Conservation (phyloP, 2,329 filamentous ascomycete species). For the Botrytis medusae region DNA sequence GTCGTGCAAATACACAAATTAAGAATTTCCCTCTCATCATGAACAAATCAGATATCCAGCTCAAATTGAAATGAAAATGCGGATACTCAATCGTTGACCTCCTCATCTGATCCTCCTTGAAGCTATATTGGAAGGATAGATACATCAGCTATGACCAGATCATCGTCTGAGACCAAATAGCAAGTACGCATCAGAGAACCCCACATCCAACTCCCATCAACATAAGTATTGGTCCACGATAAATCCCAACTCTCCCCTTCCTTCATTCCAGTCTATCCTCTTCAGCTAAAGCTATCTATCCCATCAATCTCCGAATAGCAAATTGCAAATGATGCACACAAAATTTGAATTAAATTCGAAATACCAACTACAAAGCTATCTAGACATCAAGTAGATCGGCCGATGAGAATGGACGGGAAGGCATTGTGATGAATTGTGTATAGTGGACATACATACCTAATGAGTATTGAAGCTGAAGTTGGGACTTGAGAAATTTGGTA, state of each 20-base stretch:
- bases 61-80: not conserved
- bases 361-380: not conserved
- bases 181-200: not conserved
- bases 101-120: not conserved
- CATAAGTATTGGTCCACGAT: too few species aligned
- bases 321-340: not conserved
- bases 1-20: not conserved
- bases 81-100: not conserved
- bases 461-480: not conserved
- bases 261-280: not conserved
- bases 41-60: not conserved
- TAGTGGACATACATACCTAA: too few species aligned
- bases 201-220: not conserved
- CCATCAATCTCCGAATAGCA: not conserved
- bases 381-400: not conserved
- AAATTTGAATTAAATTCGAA: not conserved
- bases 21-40: not conserved
- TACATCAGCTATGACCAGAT: not conserved
- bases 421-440: not conserved
- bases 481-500: not conserved
- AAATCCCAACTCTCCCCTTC: too few species aligned
- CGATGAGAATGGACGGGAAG: rapidly evolving
- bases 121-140: not conserved
- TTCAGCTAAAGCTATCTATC: not conserved
- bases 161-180: not conserved